These are phyloP conservation scores for Aspergillus ruber DNA, from an alignment of 2,329 filamentous ascomycete species.

Conservation along the genomic window DNA sequence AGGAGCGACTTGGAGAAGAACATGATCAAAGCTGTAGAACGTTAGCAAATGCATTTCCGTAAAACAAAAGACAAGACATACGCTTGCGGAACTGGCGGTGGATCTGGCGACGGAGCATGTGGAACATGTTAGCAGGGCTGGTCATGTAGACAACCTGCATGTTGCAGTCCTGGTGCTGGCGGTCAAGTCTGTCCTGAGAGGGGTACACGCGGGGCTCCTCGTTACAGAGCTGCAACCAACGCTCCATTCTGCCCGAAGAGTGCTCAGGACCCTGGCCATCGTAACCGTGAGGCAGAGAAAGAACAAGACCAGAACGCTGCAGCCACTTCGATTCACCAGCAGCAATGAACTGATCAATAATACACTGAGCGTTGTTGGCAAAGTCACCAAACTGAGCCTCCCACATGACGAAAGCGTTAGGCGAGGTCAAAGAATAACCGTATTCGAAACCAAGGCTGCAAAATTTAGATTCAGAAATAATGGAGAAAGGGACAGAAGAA, in stretches of 20 bases:
- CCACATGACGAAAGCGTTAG: slow-evolving; percentile 97
- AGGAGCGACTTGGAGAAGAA: slow-evolving; percentile 99
- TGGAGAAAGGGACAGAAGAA: neutral
- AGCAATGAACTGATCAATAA: slow-evolving; percentile 97
- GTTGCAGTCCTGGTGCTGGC: slow-evolving; percentile 99
- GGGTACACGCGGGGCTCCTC: slow-evolving; percentile 95
- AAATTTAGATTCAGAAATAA: slow-evolving; percentile 43
- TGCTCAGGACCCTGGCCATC: slow-evolving; percentile 98
- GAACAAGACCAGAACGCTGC: slow-evolving; percentile 91
- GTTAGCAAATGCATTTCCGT: neutral
- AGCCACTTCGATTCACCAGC: slow-evolving; percentile 98
- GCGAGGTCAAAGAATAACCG: slow-evolving; percentile 93
- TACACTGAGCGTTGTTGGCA: slow-evolving; percentile 98
- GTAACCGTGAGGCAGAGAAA: slow-evolving; percentile 95
- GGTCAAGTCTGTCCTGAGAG: slow-evolving; percentile 76
- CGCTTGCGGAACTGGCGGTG: slow-evolving; percentile 99
- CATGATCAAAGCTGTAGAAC: slow-evolving; percentile 68
- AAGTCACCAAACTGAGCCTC: slow-evolving; percentile 99
- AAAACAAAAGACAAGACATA: slow-evolving; percentile 45
- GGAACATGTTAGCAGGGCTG: slow-evolving; percentile 92
- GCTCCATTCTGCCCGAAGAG: slow-evolving; percentile 93
- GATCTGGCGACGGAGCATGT: slow-evolving; percentile 93
- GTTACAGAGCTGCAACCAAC: slow-evolving; percentile 94
- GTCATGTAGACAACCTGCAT: slow-evolving; percentile 99
- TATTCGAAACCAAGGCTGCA: slow-evolving; percentile 92